Conservation (phyloP, 83 land plant genomes). For the Thuja plicata region DNA sequence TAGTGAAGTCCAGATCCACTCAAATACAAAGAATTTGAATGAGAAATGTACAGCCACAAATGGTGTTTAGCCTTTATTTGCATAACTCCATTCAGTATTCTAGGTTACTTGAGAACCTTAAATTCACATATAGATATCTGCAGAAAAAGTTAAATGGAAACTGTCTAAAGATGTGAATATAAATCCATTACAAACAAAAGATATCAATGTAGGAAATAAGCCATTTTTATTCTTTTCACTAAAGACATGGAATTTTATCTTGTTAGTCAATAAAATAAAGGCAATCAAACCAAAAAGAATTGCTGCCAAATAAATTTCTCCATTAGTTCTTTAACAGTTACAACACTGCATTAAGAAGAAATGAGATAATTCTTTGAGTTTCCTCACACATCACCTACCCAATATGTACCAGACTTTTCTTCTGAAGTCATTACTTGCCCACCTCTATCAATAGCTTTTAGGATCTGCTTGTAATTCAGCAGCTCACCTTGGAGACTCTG, state of each 20-base stretch:
- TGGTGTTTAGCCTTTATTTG: neutral
- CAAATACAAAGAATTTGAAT: neutral
- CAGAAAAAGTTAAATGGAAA: neutral
- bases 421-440: slow-evolving; percentile 39
- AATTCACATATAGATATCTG: neutral
- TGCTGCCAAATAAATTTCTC: neutral
- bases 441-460: slow-evolving; percentile 85
- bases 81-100: neutral
- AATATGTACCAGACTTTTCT: slow-evolving; percentile 55
- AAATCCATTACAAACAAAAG: neutral
- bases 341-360: neutral
- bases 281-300: neutral
- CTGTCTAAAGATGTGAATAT: neutral
- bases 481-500: slow-evolving; percentile 14
- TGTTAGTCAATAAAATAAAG: neutral
- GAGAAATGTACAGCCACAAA: neutral
- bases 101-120: neutral
- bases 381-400: slow-evolving; percentile 42
- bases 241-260: neutral
- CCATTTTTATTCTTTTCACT: neutral
- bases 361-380: neutral
- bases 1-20: neutral
- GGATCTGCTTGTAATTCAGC: slow-evolving; percentile 38
- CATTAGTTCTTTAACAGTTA: neutral
- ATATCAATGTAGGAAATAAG: neutral